Conservation (phyloP, 345 rosid species). For the Erysimum cheiranthoides region DNA sequence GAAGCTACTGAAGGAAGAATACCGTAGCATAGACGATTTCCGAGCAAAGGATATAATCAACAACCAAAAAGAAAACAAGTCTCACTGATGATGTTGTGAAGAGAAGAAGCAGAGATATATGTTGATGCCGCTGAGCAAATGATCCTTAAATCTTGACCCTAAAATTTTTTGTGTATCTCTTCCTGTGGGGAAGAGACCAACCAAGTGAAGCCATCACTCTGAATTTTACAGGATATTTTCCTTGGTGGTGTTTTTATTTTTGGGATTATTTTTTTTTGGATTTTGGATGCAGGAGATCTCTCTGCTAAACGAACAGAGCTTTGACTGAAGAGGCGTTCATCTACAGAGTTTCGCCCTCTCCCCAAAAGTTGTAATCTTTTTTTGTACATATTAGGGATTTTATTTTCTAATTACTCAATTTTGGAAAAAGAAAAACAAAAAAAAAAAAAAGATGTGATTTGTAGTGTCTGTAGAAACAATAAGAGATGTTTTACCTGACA, state of each 20-base stretch:
- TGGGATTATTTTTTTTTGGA: neutral
- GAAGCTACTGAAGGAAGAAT: conserved; percentile 74
- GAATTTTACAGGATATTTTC: conserved; percentile 34
- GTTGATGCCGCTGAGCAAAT: conserved; percentile 29
- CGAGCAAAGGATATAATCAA: conserved; percentile 56
- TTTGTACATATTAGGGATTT: conserved; percentile 37
- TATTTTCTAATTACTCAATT: conserved; percentile 29
- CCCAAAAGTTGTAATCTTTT: conserved; percentile 23
- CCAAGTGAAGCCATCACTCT: conserved; percentile 39
- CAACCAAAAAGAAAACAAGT: conserved; percentile 48
- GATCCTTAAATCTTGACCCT: conserved; percentile 37
- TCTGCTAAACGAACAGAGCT: conserved; percentile 34
- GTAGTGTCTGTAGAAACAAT: conserved; percentile 54
- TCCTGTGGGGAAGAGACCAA: conserved; percentile 32
- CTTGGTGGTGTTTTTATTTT: conserved; percentile 35
- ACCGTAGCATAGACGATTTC: conserved; percentile 72
- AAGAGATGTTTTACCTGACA: conserved; percentile 45
- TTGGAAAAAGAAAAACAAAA: conserved; percentile 1
- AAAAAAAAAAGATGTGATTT: neutral
- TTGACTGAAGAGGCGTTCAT: conserved; percentile 43
- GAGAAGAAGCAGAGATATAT: conserved; percentile 22
- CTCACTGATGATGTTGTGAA: conserved; percentile 28
- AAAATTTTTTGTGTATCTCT: conserved; percentile 28
- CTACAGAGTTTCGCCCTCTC: conserved; percentile 40
- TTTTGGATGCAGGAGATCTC: conserved; percentile 40